phyloP scores from a whole-genome alignment of 805 yeast genomes.

The Pichia scutulata region DNA sequence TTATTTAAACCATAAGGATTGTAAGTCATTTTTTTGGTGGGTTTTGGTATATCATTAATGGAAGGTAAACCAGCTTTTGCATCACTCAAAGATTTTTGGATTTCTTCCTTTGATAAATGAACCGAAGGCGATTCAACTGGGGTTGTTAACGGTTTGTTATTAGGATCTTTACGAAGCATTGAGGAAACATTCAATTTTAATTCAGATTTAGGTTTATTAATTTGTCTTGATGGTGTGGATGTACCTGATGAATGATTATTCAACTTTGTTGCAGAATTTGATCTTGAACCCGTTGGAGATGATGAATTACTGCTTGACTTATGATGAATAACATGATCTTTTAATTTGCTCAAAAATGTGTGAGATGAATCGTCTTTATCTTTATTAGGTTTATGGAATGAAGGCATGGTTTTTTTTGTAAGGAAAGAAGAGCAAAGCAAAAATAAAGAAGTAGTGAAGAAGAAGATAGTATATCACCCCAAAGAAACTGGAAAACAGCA shows the following conservation, averaged over 20 bases:
- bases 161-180: background rate
- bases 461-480: background rate
- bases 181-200: background rate
- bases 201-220: background rate
- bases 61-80: conserved; percentile 26
- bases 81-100: conserved; percentile 4
- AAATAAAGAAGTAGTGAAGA: background rate
- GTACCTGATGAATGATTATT: background rate
- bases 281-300: background rate
- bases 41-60: conserved; percentile 18
- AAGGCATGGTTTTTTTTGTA: background rate
- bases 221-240: background rate
- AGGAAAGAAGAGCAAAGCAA: background rate
- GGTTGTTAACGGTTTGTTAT: background rate
- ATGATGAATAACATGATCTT: conserved; percentile 3
- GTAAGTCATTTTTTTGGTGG: conserved; percentile 39
- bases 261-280: background rate
- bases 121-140: background rate
- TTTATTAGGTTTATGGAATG: conserved; percentile 1
- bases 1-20: conserved; percentile 52
- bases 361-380: conserved; percentile 2
- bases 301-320: background rate
- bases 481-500: background rate
- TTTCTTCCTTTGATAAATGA: conserved; percentile 7
- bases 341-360: conserved; percentile 1